These are phyloP conservation scores for Chloranthus sessilifolius DNA, from an alignment of 164 flowering plant species.

Conservation along the genomic window DNA sequence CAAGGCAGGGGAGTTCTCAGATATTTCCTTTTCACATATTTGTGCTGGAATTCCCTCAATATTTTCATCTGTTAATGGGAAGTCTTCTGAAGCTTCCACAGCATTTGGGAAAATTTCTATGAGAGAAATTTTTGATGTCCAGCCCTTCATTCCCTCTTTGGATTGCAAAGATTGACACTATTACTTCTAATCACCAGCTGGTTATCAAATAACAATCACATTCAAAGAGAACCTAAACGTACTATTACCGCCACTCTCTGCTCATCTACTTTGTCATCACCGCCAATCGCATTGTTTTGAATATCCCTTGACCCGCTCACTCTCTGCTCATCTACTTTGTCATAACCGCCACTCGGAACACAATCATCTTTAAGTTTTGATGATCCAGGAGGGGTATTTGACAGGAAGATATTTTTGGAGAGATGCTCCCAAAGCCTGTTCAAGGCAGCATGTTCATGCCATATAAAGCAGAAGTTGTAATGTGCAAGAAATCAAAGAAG, in stretches of 20 bases:
- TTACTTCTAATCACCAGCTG: too few relatives aligned
- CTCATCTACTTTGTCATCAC: slow-evolving; percentile 7
- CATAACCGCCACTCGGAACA: slow-evolving; percentile 6
- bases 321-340: slow-evolving; percentile 4
- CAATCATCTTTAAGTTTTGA: slow-evolving; percentile 6
- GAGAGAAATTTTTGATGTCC: background rate
- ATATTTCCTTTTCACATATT: slow-evolving; percentile 3
- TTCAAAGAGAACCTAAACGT: background rate
- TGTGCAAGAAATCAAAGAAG: too few relatives aligned
- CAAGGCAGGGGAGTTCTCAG: slow-evolving; percentile 5
- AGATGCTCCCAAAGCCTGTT: slow-evolving; percentile 38
- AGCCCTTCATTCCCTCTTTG: slow-evolving; percentile 4
- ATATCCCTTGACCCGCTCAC: slow-evolving; percentile 7
- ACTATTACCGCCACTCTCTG: slow-evolving; percentile 19
- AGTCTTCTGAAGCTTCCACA: slow-evolving; percentile 10
- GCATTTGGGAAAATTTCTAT: slow-evolving; percentile 4
- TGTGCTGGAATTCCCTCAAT: slow-evolving; percentile 2
- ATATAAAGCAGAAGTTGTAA: background rate
- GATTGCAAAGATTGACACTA: slow-evolving; percentile 20
- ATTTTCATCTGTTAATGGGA: slow-evolving; percentile 8
- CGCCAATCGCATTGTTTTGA: slow-evolving; percentile 2
- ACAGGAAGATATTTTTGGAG: slow-evolving; percentile 5
- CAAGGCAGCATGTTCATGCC: background rate
- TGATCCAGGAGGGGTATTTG: background rate
- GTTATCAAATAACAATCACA: too few relatives aligned